These are phyloP conservation scores for Peronosclerospora sorghi DNA, from an alignment of 352 stramenopile genomes.

Conservation along the genomic window DNA sequence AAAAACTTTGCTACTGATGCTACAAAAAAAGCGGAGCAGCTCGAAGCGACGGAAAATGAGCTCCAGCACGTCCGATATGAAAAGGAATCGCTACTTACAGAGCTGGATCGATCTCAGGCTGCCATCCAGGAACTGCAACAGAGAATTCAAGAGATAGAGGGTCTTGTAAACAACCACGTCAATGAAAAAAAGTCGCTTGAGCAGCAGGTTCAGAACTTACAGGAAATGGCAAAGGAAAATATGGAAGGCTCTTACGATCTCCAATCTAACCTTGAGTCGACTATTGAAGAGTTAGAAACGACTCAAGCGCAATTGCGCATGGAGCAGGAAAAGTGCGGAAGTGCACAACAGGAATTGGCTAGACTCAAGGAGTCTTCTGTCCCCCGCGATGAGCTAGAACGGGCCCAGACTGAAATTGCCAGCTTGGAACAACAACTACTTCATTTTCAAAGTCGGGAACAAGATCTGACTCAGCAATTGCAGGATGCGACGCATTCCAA, in stretches of 20 bases:
- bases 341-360: constrained; percentile 15
- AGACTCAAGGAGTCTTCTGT: constrained; percentile 16
- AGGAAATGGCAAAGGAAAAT: constrained; percentile 47
- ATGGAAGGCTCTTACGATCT: constrained; percentile 43
- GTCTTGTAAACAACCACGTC: constrained; percentile 14
- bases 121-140: constrained; percentile 17
- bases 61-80: constrained; percentile 18
- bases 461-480: constrained; percentile 28
- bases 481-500: constrained; percentile 17
- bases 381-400: constrained; percentile 23
- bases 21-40: constrained; percentile 28
- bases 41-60: constrained; percentile 13
- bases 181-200: constrained; percentile 33
- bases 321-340: constrained; percentile 18
- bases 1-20: constrained; percentile 20
- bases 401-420: constrained; percentile 24
- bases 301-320: constrained; percentile 14
- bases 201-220: constrained; percentile 52
- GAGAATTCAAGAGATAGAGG: constrained; percentile 20
- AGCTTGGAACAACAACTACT: constrained; percentile 24
- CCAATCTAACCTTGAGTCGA: constrained; percentile 47
- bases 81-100: constrained; percentile 10
- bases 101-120: constrained; percentile 13
- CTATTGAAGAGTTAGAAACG: constrained; percentile 32
- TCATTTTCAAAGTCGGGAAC: constrained; percentile 26